phyloP scores from a whole-genome alignment of 768 basidiomycete species.

The Hypholoma fasciculare region DNA sequence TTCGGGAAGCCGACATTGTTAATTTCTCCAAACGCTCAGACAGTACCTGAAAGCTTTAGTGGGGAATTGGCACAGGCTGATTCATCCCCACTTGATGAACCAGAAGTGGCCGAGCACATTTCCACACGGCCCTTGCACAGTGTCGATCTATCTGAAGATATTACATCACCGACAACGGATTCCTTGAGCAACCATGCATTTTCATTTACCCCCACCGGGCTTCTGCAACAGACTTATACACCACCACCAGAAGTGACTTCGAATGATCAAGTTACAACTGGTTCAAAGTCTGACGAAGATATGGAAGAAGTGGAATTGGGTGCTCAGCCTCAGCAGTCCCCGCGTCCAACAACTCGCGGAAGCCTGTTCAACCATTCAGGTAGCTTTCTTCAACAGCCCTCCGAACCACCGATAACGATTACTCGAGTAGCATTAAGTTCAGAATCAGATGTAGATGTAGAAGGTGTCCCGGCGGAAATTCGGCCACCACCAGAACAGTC shows the following conservation, averaged over 20 bases:
- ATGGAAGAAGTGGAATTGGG: slow-evolving; percentile 23
- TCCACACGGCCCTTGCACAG: not conserved
- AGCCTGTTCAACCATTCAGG: too few relatives aligned
- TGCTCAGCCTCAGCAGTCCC: too few relatives aligned
- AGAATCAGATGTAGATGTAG: too few relatives aligned
- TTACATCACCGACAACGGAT: not conserved
- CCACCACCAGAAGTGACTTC: too few relatives aligned
- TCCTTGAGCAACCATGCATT: not conserved
- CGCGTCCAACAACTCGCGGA: too few relatives aligned
- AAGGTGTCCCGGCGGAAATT: too few relatives aligned
- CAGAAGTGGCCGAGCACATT: too few relatives aligned
- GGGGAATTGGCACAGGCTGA: slow-evolving; percentile 36
- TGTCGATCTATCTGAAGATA: not conserved
- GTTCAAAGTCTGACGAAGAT: slow-evolving; percentile 9
- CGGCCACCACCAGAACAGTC: too few relatives aligned
- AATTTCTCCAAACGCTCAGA: slow-evolving; percentile 7
- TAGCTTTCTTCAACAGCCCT: too few relatives aligned
- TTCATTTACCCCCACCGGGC: not conserved
- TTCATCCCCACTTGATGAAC: not conserved
- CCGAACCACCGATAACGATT: too few relatives aligned
- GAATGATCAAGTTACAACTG: not conserved
- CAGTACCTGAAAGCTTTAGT: slow-evolving; percentile 23
- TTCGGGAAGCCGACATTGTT: slow-evolving; percentile 16
- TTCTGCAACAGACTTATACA: too few relatives aligned
- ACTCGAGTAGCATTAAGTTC: too few relatives aligned